These are phyloP conservation scores for Pythium aphanidermatum DNA, from an alignment of 352 stramenopile species.

Conservation along the genomic window DNA sequence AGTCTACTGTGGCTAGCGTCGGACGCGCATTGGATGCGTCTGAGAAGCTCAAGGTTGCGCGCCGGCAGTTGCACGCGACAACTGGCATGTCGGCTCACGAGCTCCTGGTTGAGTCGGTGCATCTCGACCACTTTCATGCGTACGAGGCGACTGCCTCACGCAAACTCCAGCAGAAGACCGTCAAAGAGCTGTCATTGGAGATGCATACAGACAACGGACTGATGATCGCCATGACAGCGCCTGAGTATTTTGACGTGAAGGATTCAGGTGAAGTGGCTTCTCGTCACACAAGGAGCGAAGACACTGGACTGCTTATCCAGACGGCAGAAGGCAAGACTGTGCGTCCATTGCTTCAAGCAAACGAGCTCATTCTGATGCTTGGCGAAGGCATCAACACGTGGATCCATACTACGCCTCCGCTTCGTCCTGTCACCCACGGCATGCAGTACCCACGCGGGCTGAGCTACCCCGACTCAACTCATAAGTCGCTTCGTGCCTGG, in stretches of 20 bases:
- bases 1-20: constrained; percentile 49
- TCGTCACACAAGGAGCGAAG: constrained; percentile 42
- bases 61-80: constrained; percentile 6
- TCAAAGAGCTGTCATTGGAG: constrained; percentile 47
- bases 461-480: constrained; percentile 24
- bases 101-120: constrained; percentile 59
- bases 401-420: constrained; percentile 46
- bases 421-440: constrained; percentile 62
- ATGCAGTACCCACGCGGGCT: constrained; percentile 60
- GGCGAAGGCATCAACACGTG: constrained; percentile 68
- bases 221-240: constrained; percentile 67
- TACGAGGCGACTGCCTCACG: constrained; percentile 50
- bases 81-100: constrained; percentile 41
- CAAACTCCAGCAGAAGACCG: constrained; percentile 14
- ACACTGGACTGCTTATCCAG: constrained; percentile 66
- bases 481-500: constrained; percentile 48
- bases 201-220: constrained; percentile 75
- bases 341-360: constrained; percentile 45
- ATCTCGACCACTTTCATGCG: constrained; percentile 78
- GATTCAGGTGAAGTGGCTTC: constrained; percentile 31
- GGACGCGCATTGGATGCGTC: constrained; percentile 52
- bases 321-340: constrained; percentile 44
- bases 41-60: constrained; percentile 36
- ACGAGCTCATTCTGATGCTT: constrained; percentile 81
- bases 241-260: constrained; percentile 60